These are phyloP conservation scores for Aspergillus awamori DNA, from an alignment of 2,329 filamentous ascomycete genomes.

Conservation along the genomic window DNA sequence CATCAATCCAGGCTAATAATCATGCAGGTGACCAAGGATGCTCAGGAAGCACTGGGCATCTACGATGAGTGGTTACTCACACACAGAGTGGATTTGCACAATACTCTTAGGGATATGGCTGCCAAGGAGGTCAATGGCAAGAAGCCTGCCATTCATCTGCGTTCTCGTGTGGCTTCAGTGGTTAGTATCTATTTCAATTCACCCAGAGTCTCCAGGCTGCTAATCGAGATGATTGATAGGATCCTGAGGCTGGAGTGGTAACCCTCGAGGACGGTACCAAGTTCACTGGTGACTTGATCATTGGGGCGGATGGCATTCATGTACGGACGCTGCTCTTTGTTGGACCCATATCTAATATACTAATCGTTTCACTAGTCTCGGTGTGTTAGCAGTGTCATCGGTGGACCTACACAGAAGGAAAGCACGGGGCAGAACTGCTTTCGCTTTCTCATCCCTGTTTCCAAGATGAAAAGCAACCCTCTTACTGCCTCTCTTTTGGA, in stretches of 20 bases:
- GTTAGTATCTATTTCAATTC: slow-evolving; percentile 21
- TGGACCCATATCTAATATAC: not conserved
- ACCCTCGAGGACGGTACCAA: slow-evolving; percentile 33
- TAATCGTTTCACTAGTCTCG: slow-evolving; percentile 23
- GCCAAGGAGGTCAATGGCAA: slow-evolving; percentile 23
- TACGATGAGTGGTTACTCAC: slow-evolving; percentile 24
- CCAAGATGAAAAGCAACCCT: slow-evolving; percentile 32
- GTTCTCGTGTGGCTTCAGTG: slow-evolving; percentile 23
- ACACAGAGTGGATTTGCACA: slow-evolving; percentile 46
- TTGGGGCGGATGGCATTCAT: slow-evolving; percentile 47
- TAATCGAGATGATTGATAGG: slow-evolving; percentile 10
- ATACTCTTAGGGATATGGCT: slow-evolving; percentile 34
- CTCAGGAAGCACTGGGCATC: slow-evolving; percentile 9
- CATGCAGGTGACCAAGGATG: slow-evolving; percentile 17
- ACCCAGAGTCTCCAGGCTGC: not conserved
- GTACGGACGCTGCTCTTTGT: slow-evolving; percentile 8
- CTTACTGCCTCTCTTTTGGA: slow-evolving; percentile 34
- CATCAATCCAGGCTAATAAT: not conserved
- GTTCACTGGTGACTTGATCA: slow-evolving; percentile 41
- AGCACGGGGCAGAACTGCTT: slow-evolving; percentile 37
- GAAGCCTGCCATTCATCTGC: slow-evolving; percentile 23
- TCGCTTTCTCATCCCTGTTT: slow-evolving; percentile 41
- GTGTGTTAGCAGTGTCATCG: slow-evolving; percentile 24
- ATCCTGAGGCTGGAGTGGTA: slow-evolving; percentile 30
- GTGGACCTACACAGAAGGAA: slow-evolving; percentile 19